phyloP scores from a whole-genome alignment of 148 eudicot species.

The Suaeda aralocaspica region DNA sequence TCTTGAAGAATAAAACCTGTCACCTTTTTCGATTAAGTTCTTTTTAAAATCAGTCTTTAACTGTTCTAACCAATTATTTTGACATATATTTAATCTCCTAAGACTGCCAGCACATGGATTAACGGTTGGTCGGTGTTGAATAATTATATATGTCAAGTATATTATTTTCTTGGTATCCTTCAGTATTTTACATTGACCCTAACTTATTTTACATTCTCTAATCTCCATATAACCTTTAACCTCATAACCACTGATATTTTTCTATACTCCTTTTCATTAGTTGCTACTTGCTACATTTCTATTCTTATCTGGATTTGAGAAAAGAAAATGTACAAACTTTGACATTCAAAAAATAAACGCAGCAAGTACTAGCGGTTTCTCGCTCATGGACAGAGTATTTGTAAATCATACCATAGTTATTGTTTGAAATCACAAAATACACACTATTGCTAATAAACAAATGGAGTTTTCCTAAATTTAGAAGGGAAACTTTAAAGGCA shows the following conservation, averaged over 20 bases:
- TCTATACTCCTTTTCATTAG: no score
- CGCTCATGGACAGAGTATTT: no score
- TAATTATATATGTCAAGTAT: background rate
- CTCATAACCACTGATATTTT: no score
- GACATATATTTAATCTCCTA: background rate
- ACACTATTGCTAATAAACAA: background rate
- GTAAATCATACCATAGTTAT: no score
- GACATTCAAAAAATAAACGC: no score
- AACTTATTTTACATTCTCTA: no score
- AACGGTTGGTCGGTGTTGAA: background rate
- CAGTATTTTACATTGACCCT: background rate
- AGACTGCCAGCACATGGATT: background rate
- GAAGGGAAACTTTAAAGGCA: conserved; percentile 13
- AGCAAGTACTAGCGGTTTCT: no score
- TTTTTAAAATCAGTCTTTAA: background rate
- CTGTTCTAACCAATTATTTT: background rate
- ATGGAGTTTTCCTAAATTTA: background rate
- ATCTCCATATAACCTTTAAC: no score
- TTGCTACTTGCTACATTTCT: no score
- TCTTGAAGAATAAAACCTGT: background rate
- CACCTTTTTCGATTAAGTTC: background rate
- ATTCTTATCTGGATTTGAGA: no score
- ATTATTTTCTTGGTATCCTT: no score
- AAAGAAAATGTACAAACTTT: no score
- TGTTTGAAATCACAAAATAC: background rate